Conservation (phyloP, 1,139 yeast species). For the Tardiomyces blankii region DNA sequence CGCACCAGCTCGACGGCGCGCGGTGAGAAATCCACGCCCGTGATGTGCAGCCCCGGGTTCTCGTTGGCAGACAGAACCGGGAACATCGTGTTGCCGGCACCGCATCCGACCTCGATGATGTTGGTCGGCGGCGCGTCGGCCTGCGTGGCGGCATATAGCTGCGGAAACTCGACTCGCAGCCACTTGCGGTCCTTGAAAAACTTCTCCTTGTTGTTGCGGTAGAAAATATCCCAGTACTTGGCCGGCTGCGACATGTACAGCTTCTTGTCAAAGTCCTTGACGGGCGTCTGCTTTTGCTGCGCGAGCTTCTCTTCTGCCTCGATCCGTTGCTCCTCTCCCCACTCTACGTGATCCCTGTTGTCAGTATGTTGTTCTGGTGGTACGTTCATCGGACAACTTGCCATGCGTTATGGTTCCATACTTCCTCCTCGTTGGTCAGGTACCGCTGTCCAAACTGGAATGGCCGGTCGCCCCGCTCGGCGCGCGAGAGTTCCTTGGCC, state of each 20-base stretch:
- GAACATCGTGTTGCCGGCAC: constrained; percentile 94
- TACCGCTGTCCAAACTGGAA: constrained; percentile 85
- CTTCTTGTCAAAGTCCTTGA: constrained; percentile 69
- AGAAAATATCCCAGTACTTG: constrained; percentile 90
- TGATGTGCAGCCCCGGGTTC: constrained; percentile 61
- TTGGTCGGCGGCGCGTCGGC: constrained; percentile 58
- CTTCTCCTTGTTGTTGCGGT: constrained; percentile 80
- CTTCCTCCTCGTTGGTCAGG: constrained; percentile 56
- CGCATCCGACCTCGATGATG: constrained; percentile 92
- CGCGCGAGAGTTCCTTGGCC: constrained; percentile 9
- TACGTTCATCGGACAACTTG: constrained; percentile 1
- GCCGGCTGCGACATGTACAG: constrained; percentile 80
- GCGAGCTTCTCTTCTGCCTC: constrained; percentile 68
- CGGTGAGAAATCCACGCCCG: constrained; percentile 84
- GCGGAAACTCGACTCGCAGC: constrained; percentile 91
- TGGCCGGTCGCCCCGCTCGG: constrained; percentile 65
- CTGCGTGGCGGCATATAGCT: constrained; percentile 64
- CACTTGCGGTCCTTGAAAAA: constrained; percentile 95
- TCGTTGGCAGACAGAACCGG: constrained; percentile 77
- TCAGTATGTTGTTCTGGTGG: constrained; percentile 1
- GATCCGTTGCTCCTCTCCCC: constrained; percentile 83
- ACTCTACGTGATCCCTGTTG: constrained; percentile 70
- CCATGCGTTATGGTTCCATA: constrained; percentile 92
- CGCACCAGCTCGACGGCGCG: constrained; percentile 83
- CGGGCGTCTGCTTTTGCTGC: constrained; percentile 73